Conservation (phyloP, 1,284 basidiomycete genomes). For the Trametes hirsuta region DNA sequence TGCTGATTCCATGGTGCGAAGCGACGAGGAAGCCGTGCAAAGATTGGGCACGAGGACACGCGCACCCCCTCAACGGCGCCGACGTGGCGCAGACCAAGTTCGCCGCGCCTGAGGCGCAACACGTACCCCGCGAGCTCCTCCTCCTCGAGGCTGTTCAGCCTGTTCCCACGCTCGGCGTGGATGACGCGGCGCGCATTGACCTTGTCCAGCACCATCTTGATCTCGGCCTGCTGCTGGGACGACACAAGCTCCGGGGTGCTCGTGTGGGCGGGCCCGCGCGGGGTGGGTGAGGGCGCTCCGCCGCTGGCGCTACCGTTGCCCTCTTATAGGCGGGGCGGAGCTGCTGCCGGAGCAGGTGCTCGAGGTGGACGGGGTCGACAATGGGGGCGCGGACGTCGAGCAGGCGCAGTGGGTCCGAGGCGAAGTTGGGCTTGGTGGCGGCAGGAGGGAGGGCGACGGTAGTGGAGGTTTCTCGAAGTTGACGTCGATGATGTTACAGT, state of each 20-base stretch:
- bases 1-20: too few species aligned
- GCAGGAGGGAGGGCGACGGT: conserved; percentile 5
- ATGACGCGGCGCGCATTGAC: conserved; percentile 45
- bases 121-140: conserved; percentile 39
- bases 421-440: background rate
- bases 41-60: background rate
- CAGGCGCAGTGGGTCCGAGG: conserved; percentile 17
- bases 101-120: conserved; percentile 35
- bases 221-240: conserved; percentile 28
- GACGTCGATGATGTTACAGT: conserved; percentile 34
- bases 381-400: conserved; percentile 36
- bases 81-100: conserved; percentile 33
- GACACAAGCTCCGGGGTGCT: conserved; percentile 3
- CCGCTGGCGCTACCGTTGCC: conserved; percentile 13
- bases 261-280: background rate
- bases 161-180: conserved; percentile 40
- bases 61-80: background rate
- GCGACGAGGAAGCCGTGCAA: too few species aligned
- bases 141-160: conserved; percentile 41
- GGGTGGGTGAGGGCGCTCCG: background rate
- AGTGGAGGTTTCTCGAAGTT: conserved; percentile 29
- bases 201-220: conserved; percentile 41
- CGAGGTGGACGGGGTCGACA: conserved; percentile 28
- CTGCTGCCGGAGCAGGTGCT: conserved; percentile 17
- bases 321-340: conserved; percentile 5